Base-by-base conservation (phyloP, 2,329 filamentous ascomycete species). In the Ceratocystis huliohia region DNA sequence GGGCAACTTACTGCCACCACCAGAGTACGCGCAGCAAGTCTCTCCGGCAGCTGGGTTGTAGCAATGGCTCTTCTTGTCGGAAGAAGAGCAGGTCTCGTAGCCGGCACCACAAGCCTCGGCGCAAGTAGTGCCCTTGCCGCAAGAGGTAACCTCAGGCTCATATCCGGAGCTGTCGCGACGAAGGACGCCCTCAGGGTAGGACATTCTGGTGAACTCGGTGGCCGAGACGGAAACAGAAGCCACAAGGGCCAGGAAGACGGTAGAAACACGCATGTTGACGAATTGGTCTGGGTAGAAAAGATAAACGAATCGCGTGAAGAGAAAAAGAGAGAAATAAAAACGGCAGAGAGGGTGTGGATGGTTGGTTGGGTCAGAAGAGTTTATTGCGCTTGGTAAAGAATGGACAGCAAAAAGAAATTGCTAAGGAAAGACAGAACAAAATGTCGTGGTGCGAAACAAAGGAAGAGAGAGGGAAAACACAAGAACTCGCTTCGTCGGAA, bases 11-110 rank as follows among this genome's bases (percentile, higher is more conserved):
- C 82, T 82, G 76, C 84, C 84, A 69, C 76, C 78, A 70, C 76
- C 76, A 71, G 82, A 79, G 53, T 64, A 69, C 22, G 78, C 76
- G 73, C 84, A 87, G 79, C 84, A 87, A 50, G 74, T 76, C 75
- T 86, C 80, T 67, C 78, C 76, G 37, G 74, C 75, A 17, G 70
- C 69, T 13, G 79, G 76, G 74, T 86, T 80, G 75, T 77, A 86
- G 76, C 84, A 87, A 77, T 86, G 83, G 62, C 81, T 76, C 66
- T 78, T 70, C 48, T 74, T 74, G 69, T 82, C 80, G 63, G 72
- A 73, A 28, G 81, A 81, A 37, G 77, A 70, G 75, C 82, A 85
- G 69, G 79, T 74, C 66, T 76, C 73, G 72, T 76, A 82, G 50
- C 76, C 78, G 53, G 76, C 69, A 62, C 82, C 82, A 73, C 82